Evolutionary conservation across 306 rosid genomes (phyloP).

Genomic region (Morella rubra): DNA sequence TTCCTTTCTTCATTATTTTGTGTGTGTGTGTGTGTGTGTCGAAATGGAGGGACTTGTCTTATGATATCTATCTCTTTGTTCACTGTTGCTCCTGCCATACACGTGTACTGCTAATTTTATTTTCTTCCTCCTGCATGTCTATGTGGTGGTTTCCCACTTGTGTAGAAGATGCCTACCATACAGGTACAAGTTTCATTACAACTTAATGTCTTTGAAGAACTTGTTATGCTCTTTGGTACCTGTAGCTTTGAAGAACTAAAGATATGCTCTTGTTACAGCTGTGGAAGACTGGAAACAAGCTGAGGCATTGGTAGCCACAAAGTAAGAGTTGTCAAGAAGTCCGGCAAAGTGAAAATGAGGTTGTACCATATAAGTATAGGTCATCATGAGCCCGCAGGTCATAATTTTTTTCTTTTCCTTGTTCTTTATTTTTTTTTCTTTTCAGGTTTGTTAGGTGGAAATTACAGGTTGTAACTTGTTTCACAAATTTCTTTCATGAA

Average conservation of each 20-base stretch:
- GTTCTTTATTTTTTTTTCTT: slow-evolving; percentile 1
- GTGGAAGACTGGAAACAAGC: slow-evolving; percentile 75
- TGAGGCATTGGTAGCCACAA: slow-evolving; percentile 83
- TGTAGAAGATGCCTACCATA: slow-evolving; percentile 94
- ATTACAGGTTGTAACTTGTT: slow-evolving; percentile 2
- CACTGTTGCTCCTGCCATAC: slow-evolving; percentile 31
- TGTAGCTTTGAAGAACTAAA: slow-evolving; percentile 3
- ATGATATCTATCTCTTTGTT: slow-evolving; percentile 15
- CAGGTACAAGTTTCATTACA: slow-evolving; percentile 53
- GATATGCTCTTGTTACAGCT: slow-evolving; percentile 51
- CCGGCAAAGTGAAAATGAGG: slow-evolving; percentile 56
- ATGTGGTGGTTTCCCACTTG: slow-evolving; percentile 28
- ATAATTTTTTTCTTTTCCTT: not conserved
- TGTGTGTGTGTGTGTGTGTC: not conserved
- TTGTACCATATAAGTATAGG: slow-evolving; percentile 28
- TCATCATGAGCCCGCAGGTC: not conserved
- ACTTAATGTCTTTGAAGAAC: slow-evolving; percentile 14
- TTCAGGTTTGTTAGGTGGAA: not conserved
- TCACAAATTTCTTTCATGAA: not conserved
- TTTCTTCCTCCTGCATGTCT: slow-evolving; percentile 29
- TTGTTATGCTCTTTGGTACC: slow-evolving; percentile 4
- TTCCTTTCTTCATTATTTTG: not conserved
- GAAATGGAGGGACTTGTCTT: slow-evolving; percentile 6
- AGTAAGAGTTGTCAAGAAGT: slow-evolving; percentile 68
- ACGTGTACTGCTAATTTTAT: not conserved